phyloP scores from a whole-genome alignment of 169 alveolate species.

The Miamiensis avidus region DNA sequence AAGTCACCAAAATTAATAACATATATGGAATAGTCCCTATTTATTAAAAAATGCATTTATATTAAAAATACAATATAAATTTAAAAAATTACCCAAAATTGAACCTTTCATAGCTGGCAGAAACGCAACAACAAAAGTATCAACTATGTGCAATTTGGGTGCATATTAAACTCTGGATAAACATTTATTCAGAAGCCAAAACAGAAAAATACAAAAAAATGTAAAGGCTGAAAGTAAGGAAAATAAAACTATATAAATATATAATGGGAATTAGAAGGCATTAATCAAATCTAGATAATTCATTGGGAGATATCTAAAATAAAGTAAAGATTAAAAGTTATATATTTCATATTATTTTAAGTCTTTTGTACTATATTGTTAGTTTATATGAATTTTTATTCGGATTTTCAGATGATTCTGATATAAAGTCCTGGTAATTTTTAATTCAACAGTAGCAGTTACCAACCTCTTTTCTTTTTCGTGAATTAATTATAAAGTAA shows the following conservation, averaged over 20 bases:
- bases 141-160: slow-evolving; percentile 33
- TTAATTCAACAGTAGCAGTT: background rate
- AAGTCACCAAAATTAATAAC: background rate
- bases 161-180: slow-evolving; percentile 20
- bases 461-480: background rate
- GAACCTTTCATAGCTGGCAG: slow-evolving; percentile 63
- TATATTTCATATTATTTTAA: slow-evolving; percentile 29
- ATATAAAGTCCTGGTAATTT: background rate
- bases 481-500: too few relatives aligned
- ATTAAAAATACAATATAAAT: slow-evolving; percentile 4
- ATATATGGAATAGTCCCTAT: background rate
- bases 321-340: slow-evolving; percentile 40
- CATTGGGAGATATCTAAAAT: slow-evolving; percentile 60
- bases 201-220: slow-evolving; percentile 3
- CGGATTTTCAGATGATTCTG: background rate
- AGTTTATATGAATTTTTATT: slow-evolving; percentile 57
- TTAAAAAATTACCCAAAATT: slow-evolving; percentile 52
- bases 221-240: slow-evolving; percentile 27
- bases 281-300: slow-evolving; percentile 65
- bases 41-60: background rate
- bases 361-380: slow-evolving; percentile 54
- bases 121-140: slow-evolving; percentile 40
- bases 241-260: slow-evolving; percentile 59
- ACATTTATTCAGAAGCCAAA: slow-evolving; percentile 41
- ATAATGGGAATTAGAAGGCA: slow-evolving; percentile 66